Evolutionary conservation across 495 filamentous ascomycete genomes (phyloP), one percentile per base, ranked within the genome.

Genomic region (Staphylotrichum longicolle): DNA sequence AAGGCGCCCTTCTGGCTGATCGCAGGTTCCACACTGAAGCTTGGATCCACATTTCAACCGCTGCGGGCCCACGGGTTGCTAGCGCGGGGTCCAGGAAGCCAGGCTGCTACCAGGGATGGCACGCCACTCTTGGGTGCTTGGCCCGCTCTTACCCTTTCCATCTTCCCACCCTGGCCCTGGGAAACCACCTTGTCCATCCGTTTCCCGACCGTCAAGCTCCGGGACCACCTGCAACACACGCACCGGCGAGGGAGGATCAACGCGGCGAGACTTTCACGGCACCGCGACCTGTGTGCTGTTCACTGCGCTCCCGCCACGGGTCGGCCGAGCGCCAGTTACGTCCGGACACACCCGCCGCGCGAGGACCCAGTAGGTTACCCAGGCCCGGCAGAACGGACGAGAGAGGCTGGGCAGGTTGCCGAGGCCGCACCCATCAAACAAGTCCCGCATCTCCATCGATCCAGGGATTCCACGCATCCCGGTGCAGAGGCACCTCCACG

Each of bases 331-430:
- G 14, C 33, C 32, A 39, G 37, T 39, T 39, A 10, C 30, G 32
- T 51, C 35, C 12, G 7, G 20, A 9, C 15, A 7, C 54, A 27
- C 42, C n/a, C 15, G 39, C 30, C 14, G 32, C 34, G 42, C 39
- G 20, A 27, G 20, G 20, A 27, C 20, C 33, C 39, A n/a, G 3
- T 27, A 57, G 15, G 42, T 47, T 39, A 47, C 32, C 42, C 44
- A n/a, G 40, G 39, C 57, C 57, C 57, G 48, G 48, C 57, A 52
- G 47, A 27, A 44, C 48, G 57, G 57, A 40, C 57, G 49, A 20
- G 57, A 52, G 57, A 52, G 48, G 40, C 9, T 50, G 45, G 56
- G 34, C n/a, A 41, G 51, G 57, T 37, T 45, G 47, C 47, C 48
- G 57, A 35, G 57, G 37, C 20, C 56, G 47, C 56, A 40, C 50